Evolutionary conservation across 1,284 basidiomycete genomes (phyloP).

Genomic region (Heterobasidion occidentale): DNA sequence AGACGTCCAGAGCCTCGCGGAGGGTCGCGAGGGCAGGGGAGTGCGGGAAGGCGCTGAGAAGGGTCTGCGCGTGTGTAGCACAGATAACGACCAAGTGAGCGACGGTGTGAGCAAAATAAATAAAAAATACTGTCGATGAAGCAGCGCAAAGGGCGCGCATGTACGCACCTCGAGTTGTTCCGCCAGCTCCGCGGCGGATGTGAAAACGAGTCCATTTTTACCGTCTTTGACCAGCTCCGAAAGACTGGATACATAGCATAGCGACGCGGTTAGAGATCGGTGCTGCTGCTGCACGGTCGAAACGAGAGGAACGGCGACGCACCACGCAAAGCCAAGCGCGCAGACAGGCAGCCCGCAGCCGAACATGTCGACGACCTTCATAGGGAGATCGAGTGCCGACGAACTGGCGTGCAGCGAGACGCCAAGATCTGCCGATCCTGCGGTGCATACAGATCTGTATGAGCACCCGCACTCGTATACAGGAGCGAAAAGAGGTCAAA

Average conservation of each 20-base stretch:
- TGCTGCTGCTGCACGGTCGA: neutral
- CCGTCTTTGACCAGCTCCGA: constrained; percentile 82
- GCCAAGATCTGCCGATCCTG: constrained; percentile 89
- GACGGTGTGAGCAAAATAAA: neutral
- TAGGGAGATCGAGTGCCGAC: constrained; percentile 89
- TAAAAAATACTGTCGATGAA: neutral
- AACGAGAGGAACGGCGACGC: constrained; percentile 15
- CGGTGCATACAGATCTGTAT: neutral
- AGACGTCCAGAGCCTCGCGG: constrained; percentile 31
- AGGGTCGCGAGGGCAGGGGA: constrained; percentile 42
- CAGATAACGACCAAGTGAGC: neutral
- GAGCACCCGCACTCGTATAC: neutral
- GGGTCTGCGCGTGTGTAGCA: constrained; percentile 30
- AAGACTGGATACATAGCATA: constrained; percentile 34
- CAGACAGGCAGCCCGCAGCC: constrained; percentile 93
- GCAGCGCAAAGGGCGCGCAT: neutral
- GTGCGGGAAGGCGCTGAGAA: constrained; percentile 57
- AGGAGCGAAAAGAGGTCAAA: neutral
- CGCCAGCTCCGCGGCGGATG: constrained; percentile 61
- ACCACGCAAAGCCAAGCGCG: constrained; percentile 85
- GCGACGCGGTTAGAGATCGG: neutral
- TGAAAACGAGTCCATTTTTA: constrained; percentile 79
- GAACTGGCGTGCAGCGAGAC: constrained; percentile 89
- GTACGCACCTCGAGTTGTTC: constrained; percentile 60
- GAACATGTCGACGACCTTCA: constrained; percentile 99